Base-by-base conservation (phyloP, 495 filamentous ascomycete genomes). In the Penicillium taxi region DNA sequence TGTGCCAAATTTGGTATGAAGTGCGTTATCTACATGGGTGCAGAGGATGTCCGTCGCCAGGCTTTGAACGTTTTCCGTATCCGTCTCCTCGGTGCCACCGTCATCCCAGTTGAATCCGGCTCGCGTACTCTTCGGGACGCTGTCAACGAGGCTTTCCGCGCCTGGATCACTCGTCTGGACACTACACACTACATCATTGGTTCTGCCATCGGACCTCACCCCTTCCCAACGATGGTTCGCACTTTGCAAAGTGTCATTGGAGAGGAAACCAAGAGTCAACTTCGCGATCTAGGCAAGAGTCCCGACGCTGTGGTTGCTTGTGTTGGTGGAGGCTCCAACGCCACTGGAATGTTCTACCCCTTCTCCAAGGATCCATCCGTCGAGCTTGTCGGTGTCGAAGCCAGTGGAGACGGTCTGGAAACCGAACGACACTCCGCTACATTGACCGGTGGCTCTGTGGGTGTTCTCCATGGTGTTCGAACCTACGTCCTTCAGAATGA, bases 161-260 rank as follows among this genome's bases (percentile, higher is more conserved):
- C 82, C 39, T 96, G 89, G 90, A 86, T 96, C 8, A 82, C 84
- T 22, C 66, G 83, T 33, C 78, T 96, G 2, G 76, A 81, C 32
- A 90, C 85, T n/a, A 95, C 91, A 1, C 90, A 96, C 64, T 96
- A 96, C 68, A 87, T 95, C 58, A 91, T 96, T 50, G 91, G 90
- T 17, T 93, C 85, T 5, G 90, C 91, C 9, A 94, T 96, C 47
- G 90, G 90, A 0, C 90, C 90, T 6, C 89, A 96, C 48, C 90
- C 90, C 9, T 96, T 94, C 77, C 90, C 90, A 0, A 94, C 86
- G 26, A 96, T 96, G 38, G 90, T 96, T 6, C 81, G 90, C 28
- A 96, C 88, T 0, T 94, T 96, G 77, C 91, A 96, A 66, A 86
- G 80, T 4, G 80, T 96, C 27, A 95, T 96, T 38, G 90, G 90